Conservation (phyloP, 2,329 filamentous ascomycete species). For the Hypoxylon sp. region DNA sequence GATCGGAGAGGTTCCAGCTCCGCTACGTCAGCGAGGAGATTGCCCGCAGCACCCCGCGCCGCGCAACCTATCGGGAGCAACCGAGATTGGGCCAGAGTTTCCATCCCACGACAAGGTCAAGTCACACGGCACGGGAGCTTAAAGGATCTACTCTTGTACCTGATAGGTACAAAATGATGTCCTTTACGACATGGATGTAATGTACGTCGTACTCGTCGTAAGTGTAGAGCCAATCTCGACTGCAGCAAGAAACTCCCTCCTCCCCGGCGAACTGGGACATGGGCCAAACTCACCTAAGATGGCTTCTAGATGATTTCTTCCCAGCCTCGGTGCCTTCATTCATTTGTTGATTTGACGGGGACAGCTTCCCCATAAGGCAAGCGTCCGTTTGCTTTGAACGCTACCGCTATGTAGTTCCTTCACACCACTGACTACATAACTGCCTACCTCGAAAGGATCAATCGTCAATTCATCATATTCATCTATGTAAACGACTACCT, state of each 20-base stretch:
- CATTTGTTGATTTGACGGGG: neutral
- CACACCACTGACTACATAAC: neutral
- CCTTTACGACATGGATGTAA: too few relatives aligned
- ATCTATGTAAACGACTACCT: too few relatives aligned
- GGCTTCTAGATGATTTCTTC: neutral
- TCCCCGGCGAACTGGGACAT: neutral
- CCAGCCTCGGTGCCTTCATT: slow-evolving; percentile 5
- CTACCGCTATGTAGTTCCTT: neutral
- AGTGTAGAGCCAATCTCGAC: neutral
- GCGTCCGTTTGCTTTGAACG: neutral
- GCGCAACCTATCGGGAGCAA: slow-evolving; percentile 23
- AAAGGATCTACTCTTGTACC: neutral
- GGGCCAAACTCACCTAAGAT: too few relatives aligned
- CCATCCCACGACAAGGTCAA: neutral
- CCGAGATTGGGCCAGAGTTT: slow-evolving; percentile 23
- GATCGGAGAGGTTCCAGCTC: slow-evolving; percentile 11
- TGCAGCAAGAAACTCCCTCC: neutral
- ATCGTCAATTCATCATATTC: neutral
- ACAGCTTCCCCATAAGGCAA: neutral
- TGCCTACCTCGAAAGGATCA: neutral
- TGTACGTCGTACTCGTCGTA: neutral
- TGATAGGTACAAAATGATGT: too few relatives aligned
- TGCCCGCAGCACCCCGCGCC: slow-evolving; percentile 13
- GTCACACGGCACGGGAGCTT: neutral
- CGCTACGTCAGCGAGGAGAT: slow-evolving; percentile 34